Base-by-base conservation (phyloP, 768 basidiomycete species). In the Amanita phalloides region DNA sequence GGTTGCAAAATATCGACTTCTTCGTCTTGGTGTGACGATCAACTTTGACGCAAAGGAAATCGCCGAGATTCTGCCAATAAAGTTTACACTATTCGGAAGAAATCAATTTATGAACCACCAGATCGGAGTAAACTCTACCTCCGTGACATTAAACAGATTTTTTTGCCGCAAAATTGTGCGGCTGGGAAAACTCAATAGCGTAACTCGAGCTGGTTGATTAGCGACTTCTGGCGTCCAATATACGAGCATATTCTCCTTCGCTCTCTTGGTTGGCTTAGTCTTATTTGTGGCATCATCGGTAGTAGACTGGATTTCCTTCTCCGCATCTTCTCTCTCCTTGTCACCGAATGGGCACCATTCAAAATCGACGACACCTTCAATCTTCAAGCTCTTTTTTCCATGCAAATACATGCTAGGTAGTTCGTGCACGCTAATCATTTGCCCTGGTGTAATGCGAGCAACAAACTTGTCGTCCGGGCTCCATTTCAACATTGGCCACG, bases 11-110 rank as follows among this genome's bases (percentile, higher is more conserved):
- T 28, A 89, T 91, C 3, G 93, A 93, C 71, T 98, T 98, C 70
- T 95, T 96, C 4, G 95, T 95, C 72, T 98, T 98, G 23, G 93
- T 94, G 66, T 96, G 93, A 46, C 95, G 86, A 70, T 98, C 96
- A 51, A 99, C 96, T 71, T 96, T 97, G 67, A 98, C 95, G 62
- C 96, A 98, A 13, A 99, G 80, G 72, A 90, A 98, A 67, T 98
- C 93, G 33, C 95, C 96, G 64, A 93, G 89, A 61, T 93, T 95
- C 72, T 99, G 96, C 93, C 92, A 99, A 68, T 87, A 86, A 39
- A 99, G 78, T 71, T 96, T 96, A 66, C 95, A 97, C 94, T 98
- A 61, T 8, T n/a, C 7, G 3, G 41, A 30, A 45, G 6, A 17
- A 60, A 39, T 58, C 39, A 30, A 53, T 23, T 23, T 35, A 30